Evolutionary conservation across 805 yeast genomes (phyloP).

Genomic region (Osmozyma mogii): DNA sequence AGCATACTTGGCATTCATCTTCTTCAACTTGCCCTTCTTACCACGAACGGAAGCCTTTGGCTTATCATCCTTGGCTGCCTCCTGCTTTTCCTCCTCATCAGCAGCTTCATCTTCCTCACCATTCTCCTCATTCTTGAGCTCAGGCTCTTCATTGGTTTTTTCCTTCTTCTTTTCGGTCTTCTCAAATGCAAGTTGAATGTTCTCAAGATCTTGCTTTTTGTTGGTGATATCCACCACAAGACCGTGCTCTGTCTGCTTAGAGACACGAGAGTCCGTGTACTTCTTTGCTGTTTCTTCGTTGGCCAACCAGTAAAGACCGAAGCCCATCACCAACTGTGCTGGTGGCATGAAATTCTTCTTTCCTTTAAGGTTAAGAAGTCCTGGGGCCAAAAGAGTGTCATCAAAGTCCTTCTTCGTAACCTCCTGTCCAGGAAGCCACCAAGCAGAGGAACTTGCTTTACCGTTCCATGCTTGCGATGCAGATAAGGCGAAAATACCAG

Average conservation of each 20-base stretch:
- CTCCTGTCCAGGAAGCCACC: constrained; percentile 69
- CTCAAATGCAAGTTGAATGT: constrained; percentile 1
- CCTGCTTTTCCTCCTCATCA: constrained; percentile 1
- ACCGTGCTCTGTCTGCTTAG: constrained; percentile 31
- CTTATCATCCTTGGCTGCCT: too few species aligned
- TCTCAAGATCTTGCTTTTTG: constrained; percentile 31
- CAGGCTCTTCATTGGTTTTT: constrained; percentile 5
- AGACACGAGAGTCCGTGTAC: constrained; percentile 18
- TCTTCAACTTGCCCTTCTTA: constrained; percentile 75
- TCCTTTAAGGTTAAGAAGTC: constrained; percentile 48
- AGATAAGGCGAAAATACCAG: constrained; percentile 77
- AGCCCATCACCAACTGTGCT: constrained; percentile 82
- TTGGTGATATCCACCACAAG: constrained; percentile 26
- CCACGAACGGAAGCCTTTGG: constrained; percentile 46
- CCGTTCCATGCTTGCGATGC: constrained; percentile 87
- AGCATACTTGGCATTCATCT: constrained; percentile 73
- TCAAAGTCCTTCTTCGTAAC: constrained; percentile 65
- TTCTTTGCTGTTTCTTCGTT: constrained; percentile 45
- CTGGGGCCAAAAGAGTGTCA: constrained; percentile 51
- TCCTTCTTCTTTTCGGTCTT: constrained; percentile 1
- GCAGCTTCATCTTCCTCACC: background rate
- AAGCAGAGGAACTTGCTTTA: constrained; percentile 73
- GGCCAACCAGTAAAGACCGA: constrained; percentile 70
- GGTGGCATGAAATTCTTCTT: constrained; percentile 63
- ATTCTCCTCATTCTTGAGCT: background rate